Percentiles rank a stretch among this genome's conserved stretches.
phyloP scores from a whole-genome alignment of 257 asterid genomes.

The Forsythia viridissima region DNA sequence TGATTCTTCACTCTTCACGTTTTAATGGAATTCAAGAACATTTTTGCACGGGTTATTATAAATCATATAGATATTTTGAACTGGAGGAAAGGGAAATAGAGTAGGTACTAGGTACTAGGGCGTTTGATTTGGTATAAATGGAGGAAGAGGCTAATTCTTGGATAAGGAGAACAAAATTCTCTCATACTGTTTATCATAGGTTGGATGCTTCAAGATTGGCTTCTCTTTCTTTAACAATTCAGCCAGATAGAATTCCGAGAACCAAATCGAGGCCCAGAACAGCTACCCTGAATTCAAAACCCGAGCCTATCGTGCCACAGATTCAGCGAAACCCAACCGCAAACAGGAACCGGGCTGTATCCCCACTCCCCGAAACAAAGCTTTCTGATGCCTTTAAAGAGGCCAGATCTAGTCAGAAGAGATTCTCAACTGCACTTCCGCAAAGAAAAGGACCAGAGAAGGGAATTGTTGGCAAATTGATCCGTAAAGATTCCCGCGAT shows the following conservation, averaged over 20 bases:
- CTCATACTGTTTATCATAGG: constrained; percentile 84
- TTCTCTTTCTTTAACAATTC: constrained; percentile 44
- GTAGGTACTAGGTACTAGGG: constrained; percentile 17
- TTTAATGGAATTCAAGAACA: constrained; percentile 39
- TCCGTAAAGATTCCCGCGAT: constrained; percentile 35
- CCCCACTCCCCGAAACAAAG: constrained; percentile 67
- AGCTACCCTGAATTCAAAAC: constrained; percentile 20
- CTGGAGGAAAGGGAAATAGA: constrained; percentile 22
- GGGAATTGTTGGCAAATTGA: constrained; percentile 36
- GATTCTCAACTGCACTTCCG: constrained; percentile 68
- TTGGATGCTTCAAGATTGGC: constrained; percentile 61
- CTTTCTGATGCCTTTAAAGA: constrained; percentile 73
- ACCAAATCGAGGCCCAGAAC: constrained; percentile 43
- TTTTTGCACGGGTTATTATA: constrained; percentile 24
- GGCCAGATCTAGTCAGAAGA: constrained; percentile 58
- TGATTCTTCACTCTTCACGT: constrained; percentile 35
- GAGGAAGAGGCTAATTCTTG: constrained; percentile 84
- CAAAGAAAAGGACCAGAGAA: constrained; percentile 47
- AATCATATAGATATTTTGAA: constrained; percentile 13
- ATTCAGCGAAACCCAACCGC: constrained; percentile 45
- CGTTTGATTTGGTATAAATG: constrained; percentile 38
- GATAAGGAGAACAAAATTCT: constrained; percentile 83
- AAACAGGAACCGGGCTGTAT: constrained; percentile 63
- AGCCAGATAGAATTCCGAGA: constrained; percentile 30
- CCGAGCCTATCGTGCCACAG: constrained; percentile 42